Conservation (phyloP, 441 rosid species). For the Melastoma candidum region DNA sequence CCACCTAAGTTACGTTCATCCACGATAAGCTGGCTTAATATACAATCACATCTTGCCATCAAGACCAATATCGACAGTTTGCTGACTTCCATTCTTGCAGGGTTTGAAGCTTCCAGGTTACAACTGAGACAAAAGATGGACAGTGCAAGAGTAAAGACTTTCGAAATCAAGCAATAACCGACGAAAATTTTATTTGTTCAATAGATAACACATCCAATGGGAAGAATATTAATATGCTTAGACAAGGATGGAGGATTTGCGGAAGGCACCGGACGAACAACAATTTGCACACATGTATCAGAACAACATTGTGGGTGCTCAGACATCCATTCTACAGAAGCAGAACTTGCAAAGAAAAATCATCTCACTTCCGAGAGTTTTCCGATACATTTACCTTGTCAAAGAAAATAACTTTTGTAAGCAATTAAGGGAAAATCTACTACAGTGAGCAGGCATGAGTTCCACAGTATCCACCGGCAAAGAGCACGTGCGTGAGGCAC, state of each 20-base stretch:
- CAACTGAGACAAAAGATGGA: conserved; percentile 27
- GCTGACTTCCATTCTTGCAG: conserved; percentile 62
- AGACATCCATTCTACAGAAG: neutral
- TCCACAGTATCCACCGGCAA: conserved; percentile 91
- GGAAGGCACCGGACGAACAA: neutral
- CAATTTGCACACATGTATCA: neutral
- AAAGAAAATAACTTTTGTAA: conserved; percentile 74
- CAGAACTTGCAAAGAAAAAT: neutral
- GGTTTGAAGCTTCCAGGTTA: conserved; percentile 54
- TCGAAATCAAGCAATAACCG: neutral
- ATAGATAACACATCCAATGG: too few species aligned
- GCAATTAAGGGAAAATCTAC: conserved; percentile 90
- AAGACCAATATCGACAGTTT: conserved; percentile 60
- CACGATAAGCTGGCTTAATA: conserved; percentile 57
- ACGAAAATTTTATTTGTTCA: too few species aligned
- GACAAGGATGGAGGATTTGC: neutral
- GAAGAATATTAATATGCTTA: too few species aligned
- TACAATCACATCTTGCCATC: conserved; percentile 65
- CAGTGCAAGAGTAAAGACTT: conserved; percentile 12
- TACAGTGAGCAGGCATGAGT: conserved; percentile 90
- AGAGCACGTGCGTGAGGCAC: conserved; percentile 97
- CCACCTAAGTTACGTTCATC: conserved; percentile 74
- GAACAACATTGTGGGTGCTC: neutral
- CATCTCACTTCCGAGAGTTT: neutral
- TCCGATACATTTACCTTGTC: conserved; percentile 49